These are phyloP conservation scores for Verticillium longisporum DNA, from an alignment of 2,329 filamentous ascomycete species.

Conservation along the genomic window DNA sequence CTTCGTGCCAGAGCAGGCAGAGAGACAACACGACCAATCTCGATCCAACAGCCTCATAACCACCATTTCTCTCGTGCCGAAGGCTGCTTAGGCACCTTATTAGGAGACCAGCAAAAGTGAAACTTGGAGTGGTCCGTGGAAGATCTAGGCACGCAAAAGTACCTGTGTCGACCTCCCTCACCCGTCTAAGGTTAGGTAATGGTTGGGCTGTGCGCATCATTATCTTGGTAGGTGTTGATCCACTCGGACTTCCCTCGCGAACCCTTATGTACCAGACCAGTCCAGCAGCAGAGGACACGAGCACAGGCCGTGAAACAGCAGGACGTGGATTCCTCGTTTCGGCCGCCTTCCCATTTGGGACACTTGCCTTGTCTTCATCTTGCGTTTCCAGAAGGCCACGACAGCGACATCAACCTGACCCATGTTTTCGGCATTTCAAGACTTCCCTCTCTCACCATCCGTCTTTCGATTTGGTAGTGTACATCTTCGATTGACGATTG, in stretches of 20 bases:
- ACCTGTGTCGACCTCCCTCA: not conserved
- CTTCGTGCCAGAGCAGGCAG: too few species aligned
- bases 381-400: not conserved
- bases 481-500: not conserved
- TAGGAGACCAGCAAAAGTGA: too few species aligned
- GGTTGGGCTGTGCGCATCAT: not conserved
- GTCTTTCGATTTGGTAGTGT: not conserved
- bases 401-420: not conserved
- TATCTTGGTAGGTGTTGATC: not conserved
- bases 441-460: not conserved
- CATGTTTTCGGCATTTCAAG: not conserved
- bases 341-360: not conserved
- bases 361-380: not conserved
- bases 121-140: too few species aligned
- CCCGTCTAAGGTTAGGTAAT: not conserved
- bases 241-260: not conserved
- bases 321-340: not conserved
- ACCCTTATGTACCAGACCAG: not conserved
- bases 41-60: too few species aligned
- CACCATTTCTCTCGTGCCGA: too few species aligned
- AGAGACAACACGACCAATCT: too few species aligned
- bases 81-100: too few species aligned
- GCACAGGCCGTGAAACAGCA: not conserved
- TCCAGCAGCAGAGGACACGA: not conserved
- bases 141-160: not conserved